Base-by-base conservation (phyloP, 495 filamentous ascomycete genomes). In the Aspergillus homomorphus region DNA sequence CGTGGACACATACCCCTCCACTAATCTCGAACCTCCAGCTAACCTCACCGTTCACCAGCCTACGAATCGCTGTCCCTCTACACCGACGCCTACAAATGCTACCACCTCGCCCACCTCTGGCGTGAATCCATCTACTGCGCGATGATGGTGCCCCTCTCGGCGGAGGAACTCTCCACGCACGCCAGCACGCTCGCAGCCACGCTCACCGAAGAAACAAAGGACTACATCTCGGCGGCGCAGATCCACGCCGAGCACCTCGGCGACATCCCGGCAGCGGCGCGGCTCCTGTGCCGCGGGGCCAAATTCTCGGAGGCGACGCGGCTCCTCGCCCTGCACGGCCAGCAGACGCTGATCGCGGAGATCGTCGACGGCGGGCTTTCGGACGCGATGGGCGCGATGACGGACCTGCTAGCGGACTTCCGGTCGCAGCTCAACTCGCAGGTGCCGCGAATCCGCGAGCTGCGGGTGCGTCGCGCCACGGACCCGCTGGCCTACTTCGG, bases 401-500 rank as follows among this genome's bases (percentile, higher is more conserved):
- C 90, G 1, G 94, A 98, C 66, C 82, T 97, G 20, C 80, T 98
- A 21, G 89, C 92, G 2, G 94, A 98, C 66, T 97, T 92, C 80
- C 90, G 88, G 71, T 79, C 74, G 6, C 94, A 98, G 64, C 78
- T 97, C 5, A 76, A 75, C 22, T 87, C 91, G 3, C 94, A 98
- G 68, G 83, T 96, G 0, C 90, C 91, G 0, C 86, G 94, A 14
- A 84, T 98, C 52, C 73, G 75, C 16, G 94, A 97, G 64, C 81
- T 98, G 20, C 84, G 93, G 8, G 72, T 73, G 42, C 92, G 90
- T 63, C 93, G 94, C 44, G 76, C 79, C 22, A 84, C 88, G 42
- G 91, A 98, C 65, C 94, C 94, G 2, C 79, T 91, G 1, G 86
- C 82, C 12, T 90, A 89, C 73, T 90, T 85, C 69, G 87, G 89